A percentile compares a stretch with the other conserved stretches of the same genome.
Conservation (phyloP, 2,329 filamentous ascomycete genomes). For the Trichoderma arundinaceum region DNA sequence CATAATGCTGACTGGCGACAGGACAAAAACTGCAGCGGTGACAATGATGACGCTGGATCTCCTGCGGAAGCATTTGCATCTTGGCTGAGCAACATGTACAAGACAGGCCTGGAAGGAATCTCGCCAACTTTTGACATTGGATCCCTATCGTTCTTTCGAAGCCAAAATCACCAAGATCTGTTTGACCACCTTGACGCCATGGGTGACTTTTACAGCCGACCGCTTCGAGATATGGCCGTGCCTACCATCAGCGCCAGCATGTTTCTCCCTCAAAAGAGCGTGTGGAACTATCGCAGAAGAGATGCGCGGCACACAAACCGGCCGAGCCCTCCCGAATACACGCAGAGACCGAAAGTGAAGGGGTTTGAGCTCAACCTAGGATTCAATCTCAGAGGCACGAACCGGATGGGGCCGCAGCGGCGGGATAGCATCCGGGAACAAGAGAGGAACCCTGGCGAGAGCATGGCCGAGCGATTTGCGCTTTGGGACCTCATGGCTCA, state of each 20-base stretch:
- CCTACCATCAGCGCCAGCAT: conserved; percentile 61
- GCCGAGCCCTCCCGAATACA: conserved; percentile 38
- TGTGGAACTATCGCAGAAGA: conserved; percentile 57
- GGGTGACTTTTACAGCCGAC: conserved; percentile 56
- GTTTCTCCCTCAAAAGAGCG: conserved; percentile 56
- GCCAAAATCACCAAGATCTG: conserved; percentile 52
- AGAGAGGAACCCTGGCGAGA: conserved; percentile 33
- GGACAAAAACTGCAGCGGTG: conserved; percentile 29
- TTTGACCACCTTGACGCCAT: conserved; percentile 56
- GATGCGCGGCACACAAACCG: conserved; percentile 32
- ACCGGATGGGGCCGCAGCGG: conserved; percentile 17
- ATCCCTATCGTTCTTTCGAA: conserved; percentile 57
- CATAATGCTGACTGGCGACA: conserved; percentile 29
- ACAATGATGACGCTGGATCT: conserved; percentile 34
- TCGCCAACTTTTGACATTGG: conserved; percentile 62
- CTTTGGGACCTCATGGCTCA: conserved; percentile 47
- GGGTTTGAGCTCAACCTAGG: not conserved
- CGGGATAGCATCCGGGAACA: conserved; percentile 23
- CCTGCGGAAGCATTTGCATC: conserved; percentile 42
- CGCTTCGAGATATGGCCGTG: conserved; percentile 55
- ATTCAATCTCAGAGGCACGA: conserved; percentile 4
- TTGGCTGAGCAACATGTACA: conserved; percentile 51
- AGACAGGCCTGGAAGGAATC: conserved; percentile 56
- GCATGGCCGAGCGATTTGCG: conserved; percentile 42
- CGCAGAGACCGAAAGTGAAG: conserved; percentile 37